These are phyloP conservation scores for Fusarium longipes DNA, from an alignment of 2,329 filamentous ascomycete genomes.

Conservation along the genomic window DNA sequence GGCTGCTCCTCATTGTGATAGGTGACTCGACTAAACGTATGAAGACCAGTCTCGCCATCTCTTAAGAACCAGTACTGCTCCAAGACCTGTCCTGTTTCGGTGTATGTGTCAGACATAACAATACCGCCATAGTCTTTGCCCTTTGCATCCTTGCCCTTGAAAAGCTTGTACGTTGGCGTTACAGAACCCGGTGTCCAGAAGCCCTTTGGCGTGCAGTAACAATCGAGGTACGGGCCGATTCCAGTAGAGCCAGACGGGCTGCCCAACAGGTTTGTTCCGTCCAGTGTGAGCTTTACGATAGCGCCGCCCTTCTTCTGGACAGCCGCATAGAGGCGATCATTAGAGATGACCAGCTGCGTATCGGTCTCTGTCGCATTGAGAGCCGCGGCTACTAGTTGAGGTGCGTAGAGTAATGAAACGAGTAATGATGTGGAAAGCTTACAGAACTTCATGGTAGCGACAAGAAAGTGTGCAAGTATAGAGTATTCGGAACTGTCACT, in stretches of 20 bases:
- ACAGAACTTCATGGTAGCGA: slow-evolving; percentile 40
- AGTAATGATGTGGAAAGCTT: slow-evolving; percentile 38
- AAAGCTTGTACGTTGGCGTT: slow-evolving; percentile 57
- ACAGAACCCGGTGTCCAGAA: slow-evolving; percentile 68
- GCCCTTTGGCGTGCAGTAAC: slow-evolving; percentile 69
- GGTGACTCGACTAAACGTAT: slow-evolving; percentile 68
- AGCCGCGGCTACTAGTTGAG: slow-evolving; percentile 41
- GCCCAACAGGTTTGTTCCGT: slow-evolving; percentile 63
- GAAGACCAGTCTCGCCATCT: slow-evolving; percentile 71
- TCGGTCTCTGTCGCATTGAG: slow-evolving; percentile 52
- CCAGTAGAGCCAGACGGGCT: slow-evolving; percentile 52
- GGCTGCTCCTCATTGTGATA: slow-evolving; percentile 69
- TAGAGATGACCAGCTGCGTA: slow-evolving; percentile 51
- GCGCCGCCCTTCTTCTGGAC: slow-evolving; percentile 54
- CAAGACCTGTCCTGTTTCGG: slow-evolving; percentile 66
- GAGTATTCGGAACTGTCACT: slow-evolving; percentile 9
- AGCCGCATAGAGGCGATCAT: slow-evolving; percentile 53
- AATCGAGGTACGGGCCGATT: slow-evolving; percentile 70
- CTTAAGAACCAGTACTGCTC: slow-evolving; percentile 74
- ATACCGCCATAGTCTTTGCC: slow-evolving; percentile 67
- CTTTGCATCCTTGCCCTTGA: slow-evolving; percentile 59
- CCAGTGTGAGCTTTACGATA: slow-evolving; percentile 51
- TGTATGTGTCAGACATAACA: slow-evolving; percentile 68
- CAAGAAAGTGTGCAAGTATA: not conserved
- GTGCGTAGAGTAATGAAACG: slow-evolving; percentile 36